Evolutionary conservation across 78 protist genomes (phyloP).

Genomic region (Cavenderia fasciculata): DNA sequence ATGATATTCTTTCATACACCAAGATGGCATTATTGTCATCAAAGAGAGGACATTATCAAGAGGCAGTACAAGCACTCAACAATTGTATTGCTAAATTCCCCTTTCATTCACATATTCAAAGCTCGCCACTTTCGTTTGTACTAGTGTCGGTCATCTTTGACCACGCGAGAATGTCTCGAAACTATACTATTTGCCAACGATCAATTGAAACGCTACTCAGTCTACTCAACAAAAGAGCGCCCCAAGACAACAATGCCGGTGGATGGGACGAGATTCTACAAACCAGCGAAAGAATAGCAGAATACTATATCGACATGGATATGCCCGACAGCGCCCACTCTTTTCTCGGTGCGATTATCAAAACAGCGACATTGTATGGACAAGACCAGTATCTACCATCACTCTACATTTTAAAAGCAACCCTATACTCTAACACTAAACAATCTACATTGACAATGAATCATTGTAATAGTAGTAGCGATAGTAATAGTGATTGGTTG

Average conservation of each 20-base stretch:
- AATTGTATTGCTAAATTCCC: background rate
- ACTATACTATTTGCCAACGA: background rate
- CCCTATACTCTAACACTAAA: background rate
- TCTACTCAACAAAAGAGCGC: background rate
- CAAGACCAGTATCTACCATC: background rate
- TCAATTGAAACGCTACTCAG: conserved; percentile 7
- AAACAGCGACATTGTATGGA: background rate
- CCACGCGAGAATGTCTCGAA: background rate
- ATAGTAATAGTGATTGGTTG: too few species aligned
- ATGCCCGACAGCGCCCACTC: conserved; percentile 4
- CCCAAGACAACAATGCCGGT: background rate
- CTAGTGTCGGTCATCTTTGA: background rate
- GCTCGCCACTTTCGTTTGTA: conserved; percentile 13
- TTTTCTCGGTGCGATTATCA: background rate
- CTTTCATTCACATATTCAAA: background rate
- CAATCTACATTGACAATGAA: background rate
- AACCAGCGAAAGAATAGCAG: background rate
- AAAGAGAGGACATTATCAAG: conserved; percentile 27
- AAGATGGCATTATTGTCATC: conserved; percentile 7
- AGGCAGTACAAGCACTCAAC: background rate
- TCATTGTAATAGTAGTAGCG: too few species aligned
- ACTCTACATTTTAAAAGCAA: background rate
- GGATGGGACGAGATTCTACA: conserved; percentile 42
- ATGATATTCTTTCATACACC: conserved; percentile 4
- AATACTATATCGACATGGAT: background rate